Evolutionary conservation across 768 basidiomycete species (phyloP), one percentile per base, ranked within the genome.

Genomic region (Rhizopogon rudus): DNA sequence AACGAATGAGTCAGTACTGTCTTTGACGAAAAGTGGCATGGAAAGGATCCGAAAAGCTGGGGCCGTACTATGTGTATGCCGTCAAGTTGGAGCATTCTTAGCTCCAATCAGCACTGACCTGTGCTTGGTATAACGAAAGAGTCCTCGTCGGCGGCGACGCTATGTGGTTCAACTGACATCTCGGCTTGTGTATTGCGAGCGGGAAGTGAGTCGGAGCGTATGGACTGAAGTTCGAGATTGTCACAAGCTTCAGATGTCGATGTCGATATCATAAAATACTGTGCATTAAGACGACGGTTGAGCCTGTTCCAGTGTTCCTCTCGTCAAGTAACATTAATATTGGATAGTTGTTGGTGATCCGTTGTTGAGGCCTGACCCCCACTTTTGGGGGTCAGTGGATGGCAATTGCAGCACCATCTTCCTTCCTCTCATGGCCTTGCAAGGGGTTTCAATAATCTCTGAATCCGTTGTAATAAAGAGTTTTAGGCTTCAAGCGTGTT

Each of bases 61-160:
- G 3, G 4, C 4, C 3, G 25, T 5, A 25, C 25, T 25, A 5
- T 25, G 4, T 25, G 4, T 25, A 25, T 42, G 41, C 8, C 20
- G 53, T 43, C 55, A 41, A 50, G 48, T 51, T 50, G 41, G 53
- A 54, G 49, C 31, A 46, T 6, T 31, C 63, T 61, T 71, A 63
- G 51, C 56, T 17, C 33, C 57, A 59, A 62, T 71, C 69, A 68
- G 69, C 63, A 60, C 48, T 49, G 33, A 49, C 48, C 48, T 49
- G 20, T 49, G 22, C 20, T 37, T 16, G 48, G 37, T 49, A 37
- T 49, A 25, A 37, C 5, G 14, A 37, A 17, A 40, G 40, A 40
- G 3, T n/a, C 40, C 12, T 37, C 12, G 35, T 37, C 35, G 25
- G 35, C 20, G 14, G 48, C 2, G 14, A 35, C 20, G 20, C 33